Evolutionary conservation across 192 early-diverging fungal genomes (phyloP).

Genomic region (Paraglomus brasilianum): DNA sequence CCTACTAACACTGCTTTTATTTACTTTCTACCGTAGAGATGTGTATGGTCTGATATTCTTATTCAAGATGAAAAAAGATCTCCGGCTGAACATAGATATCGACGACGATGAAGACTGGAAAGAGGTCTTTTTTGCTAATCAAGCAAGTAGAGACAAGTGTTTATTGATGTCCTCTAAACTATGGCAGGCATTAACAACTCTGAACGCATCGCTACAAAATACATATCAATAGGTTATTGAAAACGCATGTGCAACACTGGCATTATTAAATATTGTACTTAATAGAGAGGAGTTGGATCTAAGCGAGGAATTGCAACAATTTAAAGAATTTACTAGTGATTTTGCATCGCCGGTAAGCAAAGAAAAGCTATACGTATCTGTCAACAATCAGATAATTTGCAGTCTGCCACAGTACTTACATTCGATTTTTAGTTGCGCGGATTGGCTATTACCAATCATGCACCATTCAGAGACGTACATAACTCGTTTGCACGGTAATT

Average conservation of each 20-base stretch:
- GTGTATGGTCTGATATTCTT: conserved; percentile 66
- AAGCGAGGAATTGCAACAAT: conserved; percentile 51
- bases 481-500: conserved; percentile 56
- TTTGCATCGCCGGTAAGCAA: conserved; percentile 51
- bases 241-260: conserved; percentile 73
- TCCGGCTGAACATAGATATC: conserved; percentile 16
- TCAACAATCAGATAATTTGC: not conserved
- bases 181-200: conserved; percentile 32
- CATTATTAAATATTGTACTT: conserved; percentile 63
- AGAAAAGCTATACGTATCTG: not conserved
- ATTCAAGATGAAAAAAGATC: conserved; percentile 58
- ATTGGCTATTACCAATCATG: conserved; percentile 58
- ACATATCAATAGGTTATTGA: conserved; percentile 54
- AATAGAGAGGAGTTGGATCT: conserved; percentile 57
- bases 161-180: not conserved
- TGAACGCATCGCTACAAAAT: conserved; percentile 2
- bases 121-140: conserved; percentile 40
- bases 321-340: conserved; percentile 60
- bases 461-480: conserved; percentile 55
- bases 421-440: conserved; percentile 44
- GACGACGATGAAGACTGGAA: conserved; percentile 13
- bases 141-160: no score
- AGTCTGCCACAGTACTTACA: not conserved
- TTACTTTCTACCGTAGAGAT: conserved; percentile 32
- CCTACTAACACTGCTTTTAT: conserved; percentile 23